Conservation (phyloP, 2,329 filamentous ascomycete species). For the Torrubiella hemipterigena region DNA sequence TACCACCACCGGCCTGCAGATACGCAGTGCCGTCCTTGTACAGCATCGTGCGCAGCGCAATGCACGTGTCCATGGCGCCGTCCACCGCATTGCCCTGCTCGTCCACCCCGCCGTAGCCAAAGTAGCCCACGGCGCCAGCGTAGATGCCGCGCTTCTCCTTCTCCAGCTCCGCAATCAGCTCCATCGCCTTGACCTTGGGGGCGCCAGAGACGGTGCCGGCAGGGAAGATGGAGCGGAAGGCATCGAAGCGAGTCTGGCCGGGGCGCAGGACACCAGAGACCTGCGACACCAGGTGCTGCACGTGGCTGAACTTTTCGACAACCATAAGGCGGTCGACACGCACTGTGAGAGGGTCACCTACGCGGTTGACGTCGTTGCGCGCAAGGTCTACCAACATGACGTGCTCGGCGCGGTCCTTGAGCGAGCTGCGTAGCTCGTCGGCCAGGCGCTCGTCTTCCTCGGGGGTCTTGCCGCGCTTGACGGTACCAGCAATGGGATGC, state of each 20-base stretch:
- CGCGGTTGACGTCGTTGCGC: conserved; percentile 90
- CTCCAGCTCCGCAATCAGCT: conserved; percentile 90
- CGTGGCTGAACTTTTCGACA: conserved; percentile 88
- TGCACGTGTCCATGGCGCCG: conserved; percentile 84
- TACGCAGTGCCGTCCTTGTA: conserved; percentile 86
- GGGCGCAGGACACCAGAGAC: conserved; percentile 80
- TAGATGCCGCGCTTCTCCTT: conserved; percentile 90
- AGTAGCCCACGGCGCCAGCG: conserved; percentile 92
- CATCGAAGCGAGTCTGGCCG: conserved; percentile 84
- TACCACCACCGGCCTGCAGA: conserved; percentile 79
- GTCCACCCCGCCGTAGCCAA: conserved; percentile 70
- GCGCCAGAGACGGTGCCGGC: conserved; percentile 92
- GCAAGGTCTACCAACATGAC: conserved; percentile 97
- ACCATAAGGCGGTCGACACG: conserved; percentile 91
- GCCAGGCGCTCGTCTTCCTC: conserved; percentile 76
- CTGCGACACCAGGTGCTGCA: conserved; percentile 93
- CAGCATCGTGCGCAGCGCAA: conserved; percentile 81
- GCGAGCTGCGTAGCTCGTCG: conserved; percentile 59
- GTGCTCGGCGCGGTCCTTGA: conserved; percentile 91
- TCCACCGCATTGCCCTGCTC: conserved; percentile 51
- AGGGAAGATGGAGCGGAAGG: conserved; percentile 92
- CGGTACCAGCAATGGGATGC: conserved; percentile 92
- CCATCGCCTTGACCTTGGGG: conserved; percentile 94
- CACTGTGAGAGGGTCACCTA: conserved; percentile 82
- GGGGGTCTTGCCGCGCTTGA: conserved; percentile 69